Percentiles rank a stretch among this genome's conserved stretches.
These are phyloP conservation scores for Reticulascus tulasneorum DNA, from an alignment of 2,329 filamentous ascomycete genomes.

Conservation along the genomic window DNA sequence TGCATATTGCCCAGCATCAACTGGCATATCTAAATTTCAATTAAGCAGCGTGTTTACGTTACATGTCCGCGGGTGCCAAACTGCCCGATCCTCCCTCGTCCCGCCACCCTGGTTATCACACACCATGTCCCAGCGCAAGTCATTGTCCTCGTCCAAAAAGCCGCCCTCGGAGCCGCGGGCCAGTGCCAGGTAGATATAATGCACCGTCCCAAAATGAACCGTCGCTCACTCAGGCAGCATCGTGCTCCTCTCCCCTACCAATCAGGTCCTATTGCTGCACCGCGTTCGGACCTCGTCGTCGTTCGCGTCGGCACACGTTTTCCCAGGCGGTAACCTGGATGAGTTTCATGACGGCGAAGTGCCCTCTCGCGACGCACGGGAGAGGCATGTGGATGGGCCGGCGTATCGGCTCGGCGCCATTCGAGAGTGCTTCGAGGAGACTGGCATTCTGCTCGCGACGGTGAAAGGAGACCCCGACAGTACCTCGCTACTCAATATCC, in stretches of 20 bases:
- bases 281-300: constrained; percentile 77
- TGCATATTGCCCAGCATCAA: too few relatives aligned
- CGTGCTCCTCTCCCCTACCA: constrained; percentile 77
- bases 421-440: constrained; percentile 92
- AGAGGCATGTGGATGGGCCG: constrained; percentile 64
- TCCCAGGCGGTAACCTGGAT: constrained; percentile 85
- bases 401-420: constrained; percentile 81
- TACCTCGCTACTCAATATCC: constrained; percentile 57
- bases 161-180: constrained; percentile 51
- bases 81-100: too few relatives aligned
- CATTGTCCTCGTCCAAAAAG: constrained; percentile 10
- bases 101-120: too few relatives aligned
- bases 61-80: too few relatives aligned
- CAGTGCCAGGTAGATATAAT: constrained; percentile 52
- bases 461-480: constrained; percentile 27
- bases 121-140: constrained; percentile 11
- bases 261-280: constrained; percentile 84
- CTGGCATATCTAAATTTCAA: too few relatives aligned
- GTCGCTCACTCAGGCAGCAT: constrained; percentile 36
- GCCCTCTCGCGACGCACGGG: constrained; percentile 39
- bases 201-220: background rate
- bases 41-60: too few relatives aligned
- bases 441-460: constrained; percentile 75
- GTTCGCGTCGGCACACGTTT: constrained; percentile 91
- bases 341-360: constrained; percentile 67